Evolutionary conservation across 495 filamentous ascomycete genomes (phyloP).

Genomic region (Aspergillus leporis): DNA sequence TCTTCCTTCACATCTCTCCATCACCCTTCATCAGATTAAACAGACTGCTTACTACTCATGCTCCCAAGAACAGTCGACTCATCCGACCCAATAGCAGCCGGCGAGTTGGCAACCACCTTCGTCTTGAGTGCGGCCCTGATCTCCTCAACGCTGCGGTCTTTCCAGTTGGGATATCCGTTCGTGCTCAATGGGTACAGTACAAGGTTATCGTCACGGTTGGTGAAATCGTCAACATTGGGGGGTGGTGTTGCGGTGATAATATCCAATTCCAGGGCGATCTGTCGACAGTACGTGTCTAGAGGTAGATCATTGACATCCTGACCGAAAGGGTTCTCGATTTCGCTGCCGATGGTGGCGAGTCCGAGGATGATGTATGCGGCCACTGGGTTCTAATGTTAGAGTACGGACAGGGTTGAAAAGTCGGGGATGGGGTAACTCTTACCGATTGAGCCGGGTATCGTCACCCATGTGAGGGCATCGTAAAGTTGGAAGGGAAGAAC

Average conservation of each 20-base stretch:
- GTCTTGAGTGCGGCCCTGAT: conserved; percentile 55
- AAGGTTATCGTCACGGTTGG: conserved; percentile 57
- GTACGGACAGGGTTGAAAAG: background rate
- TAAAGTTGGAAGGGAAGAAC: conserved; percentile 84
- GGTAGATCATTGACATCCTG: conserved; percentile 85
- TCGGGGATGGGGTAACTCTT: conserved; percentile 23
- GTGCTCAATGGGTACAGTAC: conserved; percentile 69
- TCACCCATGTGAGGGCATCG: conserved; percentile 62
- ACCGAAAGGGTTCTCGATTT: conserved; percentile 90
- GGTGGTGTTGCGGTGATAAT: conserved; percentile 62
- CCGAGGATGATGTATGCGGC: conserved; percentile 89
- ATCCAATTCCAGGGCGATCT: conserved; percentile 71
- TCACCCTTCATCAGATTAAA: conserved; percentile 13
- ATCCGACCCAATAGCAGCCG: conserved; percentile 24
- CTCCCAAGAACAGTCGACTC: conserved; percentile 25
- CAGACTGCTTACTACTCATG: conserved; percentile 29
- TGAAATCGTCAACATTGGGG: conserved; percentile 58
- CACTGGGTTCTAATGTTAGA: conserved; percentile 29
- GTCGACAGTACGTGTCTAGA: conserved; percentile 72
- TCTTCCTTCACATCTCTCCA: background rate
- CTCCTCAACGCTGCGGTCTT: conserved; percentile 55
- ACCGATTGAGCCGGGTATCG: conserved; percentile 80
- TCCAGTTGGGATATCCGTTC: conserved; percentile 60
- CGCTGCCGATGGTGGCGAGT: conserved; percentile 80
- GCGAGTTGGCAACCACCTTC: conserved; percentile 41